phyloP scores from a whole-genome alignment of 2,329 filamentous ascomycete genomes.

The Sarocladium strictum region DNA sequence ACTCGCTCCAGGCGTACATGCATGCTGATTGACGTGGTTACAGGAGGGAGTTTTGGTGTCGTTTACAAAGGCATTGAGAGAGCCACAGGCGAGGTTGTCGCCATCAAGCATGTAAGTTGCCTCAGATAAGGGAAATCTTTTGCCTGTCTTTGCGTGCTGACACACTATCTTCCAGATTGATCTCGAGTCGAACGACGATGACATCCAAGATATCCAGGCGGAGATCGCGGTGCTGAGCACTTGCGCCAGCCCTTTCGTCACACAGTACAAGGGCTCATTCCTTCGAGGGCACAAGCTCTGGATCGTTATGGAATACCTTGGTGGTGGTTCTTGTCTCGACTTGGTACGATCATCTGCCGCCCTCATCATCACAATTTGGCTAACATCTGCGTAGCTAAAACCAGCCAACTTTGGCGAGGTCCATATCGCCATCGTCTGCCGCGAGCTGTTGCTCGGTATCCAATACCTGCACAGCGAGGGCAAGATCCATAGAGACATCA shows the following conservation, averaged over 20 bases:
- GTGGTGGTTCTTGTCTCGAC: constrained; percentile 91
- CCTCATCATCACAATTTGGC: constrained; percentile 15
- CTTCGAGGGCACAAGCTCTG: constrained; percentile 94
- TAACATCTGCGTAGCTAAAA: constrained; percentile 61
- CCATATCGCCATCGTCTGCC: constrained; percentile 91
- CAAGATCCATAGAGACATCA: constrained; percentile 96
- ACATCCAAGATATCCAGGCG: constrained; percentile 96
- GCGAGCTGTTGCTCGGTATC: constrained; percentile 81
- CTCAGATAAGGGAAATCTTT: too few species aligned
- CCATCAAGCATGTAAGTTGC: constrained; percentile 82
- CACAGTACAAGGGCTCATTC: constrained; percentile 94
- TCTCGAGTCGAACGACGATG: constrained; percentile 96
- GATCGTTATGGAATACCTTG: constrained; percentile 99
- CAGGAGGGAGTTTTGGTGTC: constrained; percentile 90
- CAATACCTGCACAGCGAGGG: constrained; percentile 91
- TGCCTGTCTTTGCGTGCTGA: background rate
- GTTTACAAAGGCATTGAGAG: constrained; percentile 97
- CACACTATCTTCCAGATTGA: constrained; percentile 64
- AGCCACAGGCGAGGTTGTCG: constrained; percentile 84
- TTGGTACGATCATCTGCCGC: constrained; percentile 50
- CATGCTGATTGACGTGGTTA: background rate
- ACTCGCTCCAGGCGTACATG: background rate
- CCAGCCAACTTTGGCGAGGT: constrained; percentile 81
- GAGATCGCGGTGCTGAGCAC: constrained; percentile 94
- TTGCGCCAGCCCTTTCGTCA: constrained; percentile 89